Base-by-base conservation (phyloP, 768 basidiomycete species). In the Pleurotus tuoliensis region DNA sequence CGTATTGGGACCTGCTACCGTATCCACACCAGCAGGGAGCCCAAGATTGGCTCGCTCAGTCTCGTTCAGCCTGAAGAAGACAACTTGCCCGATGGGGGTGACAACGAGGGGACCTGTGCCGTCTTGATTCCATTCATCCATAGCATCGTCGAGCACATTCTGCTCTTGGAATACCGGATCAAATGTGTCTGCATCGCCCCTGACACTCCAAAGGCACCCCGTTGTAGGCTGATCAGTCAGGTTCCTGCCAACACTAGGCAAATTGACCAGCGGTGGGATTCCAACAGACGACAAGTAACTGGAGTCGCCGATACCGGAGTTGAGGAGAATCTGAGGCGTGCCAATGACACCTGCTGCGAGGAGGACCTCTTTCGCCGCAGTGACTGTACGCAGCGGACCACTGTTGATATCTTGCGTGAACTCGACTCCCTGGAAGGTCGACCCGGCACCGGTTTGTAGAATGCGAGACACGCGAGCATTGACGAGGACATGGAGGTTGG, bases 321-420 rank as follows among this genome's bases (percentile, higher is more conserved):
- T 67, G 72, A 79, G 67, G n/a, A 84, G 66, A n/a, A 83, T 68
- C 46, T 79, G 75, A 16, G 82, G 77, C 56, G 73, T 78, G 30
- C 79, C 79, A 43, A 83, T 64, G 3, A 76, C 69, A 13, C 82
- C 82, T 13, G 72, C 78, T 6, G 78, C 64, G 20, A 83, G 64
- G 47, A 87, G 74, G 47, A 83, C 83, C 64, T 87, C 86, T 65
- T 79, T 82, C 59, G 69, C 73, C 16, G 83, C 84, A 15, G 69
- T 73, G 47, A 85, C 77, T 3, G 75, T 76, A 58, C 69, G 71
- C 46, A 65, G 58, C 22, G 66, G 46, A 3, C 66, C 70, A 8
- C 61, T 68, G 1, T 68, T 59, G 30, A 64, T 58, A 22, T 65
- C 64, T 11, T 47, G 46, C 16, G 81, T 77, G 67, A 61, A 64